Evolutionary conservation across 371 early-diverging fungal genomes (phyloP).

Genomic region (Haplosporangium sp.): DNA sequence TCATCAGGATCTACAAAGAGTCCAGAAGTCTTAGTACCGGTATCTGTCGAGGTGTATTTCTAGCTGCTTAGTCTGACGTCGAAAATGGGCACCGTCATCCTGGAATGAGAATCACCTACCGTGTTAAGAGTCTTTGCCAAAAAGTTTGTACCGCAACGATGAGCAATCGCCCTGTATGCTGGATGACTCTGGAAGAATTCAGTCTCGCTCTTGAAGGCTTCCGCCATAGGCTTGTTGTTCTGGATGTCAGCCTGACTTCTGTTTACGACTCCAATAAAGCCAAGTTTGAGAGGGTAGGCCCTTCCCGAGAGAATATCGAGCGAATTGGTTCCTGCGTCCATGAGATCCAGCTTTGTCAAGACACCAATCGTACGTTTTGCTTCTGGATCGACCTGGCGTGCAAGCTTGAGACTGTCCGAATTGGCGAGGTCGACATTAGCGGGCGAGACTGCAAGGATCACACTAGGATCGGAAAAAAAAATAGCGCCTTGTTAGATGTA

Average conservation of each 20-base stretch:
- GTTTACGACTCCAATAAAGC: conserved; percentile 93
- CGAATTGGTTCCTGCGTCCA: conserved; percentile 95
- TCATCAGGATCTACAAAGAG: conserved; percentile 69
- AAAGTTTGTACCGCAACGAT: conserved; percentile 88
- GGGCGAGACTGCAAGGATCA: conserved; percentile 95
- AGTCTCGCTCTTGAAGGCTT: conserved; percentile 79
- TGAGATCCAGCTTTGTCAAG: conserved; percentile 94
- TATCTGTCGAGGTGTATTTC: too few species aligned
- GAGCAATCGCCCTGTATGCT: conserved; percentile 82
- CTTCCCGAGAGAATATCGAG: conserved; percentile 88
- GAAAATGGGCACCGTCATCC: too few species aligned
- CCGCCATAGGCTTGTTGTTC: conserved; percentile 80
- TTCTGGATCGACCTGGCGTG: conserved; percentile 92
- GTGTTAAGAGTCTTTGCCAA: conserved; percentile 84
- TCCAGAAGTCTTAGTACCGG: not conserved
- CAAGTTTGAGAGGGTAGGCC: conserved; percentile 85
- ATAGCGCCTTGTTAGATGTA: not conserved
- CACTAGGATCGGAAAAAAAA: conserved; percentile 57
- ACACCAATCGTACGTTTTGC: conserved; percentile 92
- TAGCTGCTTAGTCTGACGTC: too few species aligned
- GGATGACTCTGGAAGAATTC: conserved; percentile 86
- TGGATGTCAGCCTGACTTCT: conserved; percentile 91
- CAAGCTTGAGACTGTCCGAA: conserved; percentile 93
- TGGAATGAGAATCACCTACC: conserved; percentile 42
- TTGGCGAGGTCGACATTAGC: conserved; percentile 94